Percentiles rank a stretch among this genome's conserved stretches.
phyloP scores from a whole-genome alignment of 176 grass and related monocot species.

The Saccharum spontaneum region DNA sequence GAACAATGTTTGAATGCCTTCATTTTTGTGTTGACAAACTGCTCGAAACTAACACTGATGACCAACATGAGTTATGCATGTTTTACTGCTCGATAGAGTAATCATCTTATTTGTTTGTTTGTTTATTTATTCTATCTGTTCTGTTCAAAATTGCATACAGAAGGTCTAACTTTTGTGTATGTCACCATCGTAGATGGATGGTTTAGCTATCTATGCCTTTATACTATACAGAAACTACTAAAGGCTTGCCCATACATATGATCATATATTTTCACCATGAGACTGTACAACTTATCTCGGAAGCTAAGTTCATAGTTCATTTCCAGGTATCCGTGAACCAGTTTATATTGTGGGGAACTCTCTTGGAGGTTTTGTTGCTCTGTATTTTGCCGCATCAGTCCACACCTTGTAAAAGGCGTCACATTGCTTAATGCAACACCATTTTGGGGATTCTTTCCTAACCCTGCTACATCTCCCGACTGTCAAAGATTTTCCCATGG shows the following conservation, averaged over 20 bases:
- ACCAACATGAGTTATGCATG: background rate
- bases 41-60: background rate
- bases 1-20: background rate
- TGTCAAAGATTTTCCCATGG: conserved; percentile 90
- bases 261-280: background rate
- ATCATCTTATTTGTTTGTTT: background rate
- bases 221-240: background rate
- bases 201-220: background rate
- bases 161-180: background rate
- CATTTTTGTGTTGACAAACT: background rate
- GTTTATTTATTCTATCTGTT: background rate
- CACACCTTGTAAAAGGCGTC: conserved; percentile 88
- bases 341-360: conserved; percentile 96
- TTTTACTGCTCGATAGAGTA: background rate
- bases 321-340: conserved; percentile 87
- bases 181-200: background rate
- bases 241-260: background rate
- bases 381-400: conserved; percentile 74
- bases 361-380: conserved; percentile 86
- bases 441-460: conserved; percentile 97
- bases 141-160: background rate
- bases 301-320: conserved; percentile 11
- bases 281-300: background rate
- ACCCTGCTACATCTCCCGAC: conserved; percentile 66
- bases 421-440: conserved; percentile 96